Conservation (phyloP, 2,329 filamentous ascomycete genomes). For the Massarina eburnea region DNA sequence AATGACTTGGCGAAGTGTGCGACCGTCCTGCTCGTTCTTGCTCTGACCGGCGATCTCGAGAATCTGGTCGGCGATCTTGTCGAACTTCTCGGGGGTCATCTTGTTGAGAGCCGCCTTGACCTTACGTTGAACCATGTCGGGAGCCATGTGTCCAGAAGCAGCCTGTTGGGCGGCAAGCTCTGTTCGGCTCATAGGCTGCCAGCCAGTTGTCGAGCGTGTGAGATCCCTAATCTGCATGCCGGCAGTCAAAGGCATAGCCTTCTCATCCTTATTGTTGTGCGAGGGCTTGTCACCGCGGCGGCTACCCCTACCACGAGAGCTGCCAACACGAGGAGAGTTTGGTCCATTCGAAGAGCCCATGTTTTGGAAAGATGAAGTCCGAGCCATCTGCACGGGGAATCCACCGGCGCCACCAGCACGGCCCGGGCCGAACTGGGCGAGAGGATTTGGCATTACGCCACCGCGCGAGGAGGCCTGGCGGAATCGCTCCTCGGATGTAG, state of each 20-base stretch:
- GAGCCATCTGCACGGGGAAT: slow-evolving; percentile 66
- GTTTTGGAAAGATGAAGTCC: slow-evolving; percentile 62
- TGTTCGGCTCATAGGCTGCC: slow-evolving; percentile 73
- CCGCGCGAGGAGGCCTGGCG: slow-evolving; percentile 28
- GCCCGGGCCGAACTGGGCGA: slow-evolving; percentile 55
- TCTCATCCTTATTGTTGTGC: slow-evolving; percentile 57
- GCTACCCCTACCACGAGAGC: slow-evolving; percentile 65
- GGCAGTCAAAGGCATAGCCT: slow-evolving; percentile 88
- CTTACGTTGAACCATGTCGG: slow-evolving; percentile 95
- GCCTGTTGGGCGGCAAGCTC: slow-evolving; percentile 33
- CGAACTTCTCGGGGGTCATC: slow-evolving; percentile 99
- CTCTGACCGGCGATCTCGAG: slow-evolving; percentile 90
- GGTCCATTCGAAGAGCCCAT: slow-evolving; percentile 58
- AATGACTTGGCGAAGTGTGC: slow-evolving; percentile 94
- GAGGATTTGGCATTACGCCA: slow-evolving; percentile 50
- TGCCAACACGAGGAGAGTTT: slow-evolving; percentile 70
- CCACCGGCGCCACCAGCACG: slow-evolving; percentile 58
- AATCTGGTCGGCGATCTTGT: slow-evolving; percentile 92
- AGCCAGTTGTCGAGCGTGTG: slow-evolving; percentile 70
- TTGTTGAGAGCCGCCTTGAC: slow-evolving; percentile 98
- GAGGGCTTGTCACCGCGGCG: slow-evolving; percentile 55
- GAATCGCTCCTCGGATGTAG: slow-evolving; percentile 78
- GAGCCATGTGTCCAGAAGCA: slow-evolving; percentile 64
- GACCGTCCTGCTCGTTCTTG: slow-evolving; percentile 91
- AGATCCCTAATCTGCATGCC: slow-evolving; percentile 82